Evolutionary conservation across 2,329 filamentous ascomycete species (phyloP), one percentile per base, ranked within the genome.

Genomic region (Colletotrichum chlorophyti): DNA sequence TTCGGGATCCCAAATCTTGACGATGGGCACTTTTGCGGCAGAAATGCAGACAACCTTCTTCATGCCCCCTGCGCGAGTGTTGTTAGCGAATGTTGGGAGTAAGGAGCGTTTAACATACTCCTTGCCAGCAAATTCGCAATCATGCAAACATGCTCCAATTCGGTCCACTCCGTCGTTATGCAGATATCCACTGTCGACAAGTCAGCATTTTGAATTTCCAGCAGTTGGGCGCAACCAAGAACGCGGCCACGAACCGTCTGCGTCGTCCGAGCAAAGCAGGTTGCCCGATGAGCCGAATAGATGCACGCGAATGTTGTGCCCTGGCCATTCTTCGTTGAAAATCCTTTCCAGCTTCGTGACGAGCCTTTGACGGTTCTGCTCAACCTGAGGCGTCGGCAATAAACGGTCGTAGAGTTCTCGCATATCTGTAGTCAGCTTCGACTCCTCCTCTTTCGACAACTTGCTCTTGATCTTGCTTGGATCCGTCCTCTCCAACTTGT

Each of bases 271-370:
- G 74, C 93, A 97, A 54, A 99, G 79, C 72, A 95, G 79, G 74
- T 99, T 99, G 43, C 95, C 95, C 5, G 95, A 98, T 5, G 95
- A 98, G n/a, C 95, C 95, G 82, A 99, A 99, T 14, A 98, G 86
- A 72, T 95, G 89, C 31, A 97, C 95, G 65, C 85, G 88, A 69
- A 97, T 97, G 61, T 96, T 84, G 68, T 92, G 89, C 1, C 91
- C 92, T 1, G 95, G 95, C 91, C 94, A 99, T 70, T 96, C 87
- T 7, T 91, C 84, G 68, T 96, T 95, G 71, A 99, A 87, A 35
- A 98, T 85, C 65, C 84, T 88, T 74, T 97, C 91, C 68, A 99
- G 77, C 76, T 98, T 99, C 64, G 82, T 79, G n/a, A 97, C 87
- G 66, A 99, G 85, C 67, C 84, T 86, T 63, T 83, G 80, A 60